Conservation (phyloP, 306 rosid species). For the Mimosa bimucronata region DNA sequence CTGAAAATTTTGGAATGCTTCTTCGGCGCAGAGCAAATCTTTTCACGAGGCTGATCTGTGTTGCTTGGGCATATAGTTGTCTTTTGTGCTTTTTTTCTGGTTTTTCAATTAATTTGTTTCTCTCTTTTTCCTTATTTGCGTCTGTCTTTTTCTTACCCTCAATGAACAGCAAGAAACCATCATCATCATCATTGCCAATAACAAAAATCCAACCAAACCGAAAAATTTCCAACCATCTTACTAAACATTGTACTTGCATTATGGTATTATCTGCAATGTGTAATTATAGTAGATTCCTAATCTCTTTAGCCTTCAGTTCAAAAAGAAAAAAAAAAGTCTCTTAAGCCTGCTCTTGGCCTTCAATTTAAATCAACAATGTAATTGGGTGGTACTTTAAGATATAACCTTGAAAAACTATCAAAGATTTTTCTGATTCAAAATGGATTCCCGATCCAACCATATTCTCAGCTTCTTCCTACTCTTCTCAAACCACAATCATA, state of each 20-base stretch:
- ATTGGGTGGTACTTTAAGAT: neutral
- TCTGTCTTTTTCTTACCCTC: neutral
- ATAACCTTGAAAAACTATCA: neutral
- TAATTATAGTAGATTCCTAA: neutral
- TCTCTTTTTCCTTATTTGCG: neutral
- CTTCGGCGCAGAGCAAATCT: neutral
- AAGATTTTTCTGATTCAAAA: neutral
- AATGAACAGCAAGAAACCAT: neutral
- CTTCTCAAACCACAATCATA: neutral
- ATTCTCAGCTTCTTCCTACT: neutral
- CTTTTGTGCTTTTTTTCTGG: neutral
- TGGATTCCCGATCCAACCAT: slow-evolving; percentile 1
- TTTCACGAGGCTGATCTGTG: neutral
- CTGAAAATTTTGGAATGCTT: neutral
- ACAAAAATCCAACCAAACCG: neutral
- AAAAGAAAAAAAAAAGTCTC: too few relatives aligned
- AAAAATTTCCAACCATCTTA: neutral
- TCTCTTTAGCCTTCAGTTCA: too few relatives aligned
- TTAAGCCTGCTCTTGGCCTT: neutral
- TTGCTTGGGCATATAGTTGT: neutral
- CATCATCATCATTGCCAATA: neutral
- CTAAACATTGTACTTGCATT: neutral
- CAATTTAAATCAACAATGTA: neutral
- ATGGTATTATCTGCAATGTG: neutral
- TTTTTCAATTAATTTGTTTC: neutral